phyloP scores from a whole-genome alignment of 1,284 basidiomycete genomes.

The Ganoderma lingzhi region DNA sequence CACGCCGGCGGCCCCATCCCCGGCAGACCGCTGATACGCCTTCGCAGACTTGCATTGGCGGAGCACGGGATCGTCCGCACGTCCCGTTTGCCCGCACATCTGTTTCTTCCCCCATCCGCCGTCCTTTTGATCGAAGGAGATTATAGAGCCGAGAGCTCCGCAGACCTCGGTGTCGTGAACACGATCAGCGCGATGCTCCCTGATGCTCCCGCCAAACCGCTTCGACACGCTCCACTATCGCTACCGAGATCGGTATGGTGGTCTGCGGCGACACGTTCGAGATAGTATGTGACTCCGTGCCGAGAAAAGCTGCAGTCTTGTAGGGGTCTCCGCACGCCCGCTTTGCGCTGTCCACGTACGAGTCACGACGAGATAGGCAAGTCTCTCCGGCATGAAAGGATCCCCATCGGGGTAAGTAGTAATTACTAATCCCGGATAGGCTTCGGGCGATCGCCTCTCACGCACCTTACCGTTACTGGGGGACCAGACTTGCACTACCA shows the following conservation, averaged over 20 bases:
- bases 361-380: no score
- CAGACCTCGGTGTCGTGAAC: not conserved
- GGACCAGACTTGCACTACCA: not conserved
- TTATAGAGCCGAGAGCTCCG: not conserved
- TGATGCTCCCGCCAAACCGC: slow-evolving; percentile 6
- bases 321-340: no score
- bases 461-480: not conserved
- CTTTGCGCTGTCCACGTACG: no score
- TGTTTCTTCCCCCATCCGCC: not conserved
- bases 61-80: not conserved
- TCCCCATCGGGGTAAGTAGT: no score
- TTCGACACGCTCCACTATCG: not conserved
- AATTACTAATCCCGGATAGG: no score
- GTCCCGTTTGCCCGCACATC: not conserved
- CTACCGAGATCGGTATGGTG: not conserved
- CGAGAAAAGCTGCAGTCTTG: not conserved
- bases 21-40: not conserved
- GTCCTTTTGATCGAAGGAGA: not conserved
- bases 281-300: not conserved
- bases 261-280: not conserved
- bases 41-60: not conserved
- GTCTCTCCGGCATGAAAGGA: no score
- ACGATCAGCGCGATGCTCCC: not conserved
- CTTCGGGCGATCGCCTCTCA: not conserved
- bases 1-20: not conserved